Base-by-base conservation (phyloP, 2,329 filamentous ascomycete species). In the Colletotrichum eremochloae region DNA sequence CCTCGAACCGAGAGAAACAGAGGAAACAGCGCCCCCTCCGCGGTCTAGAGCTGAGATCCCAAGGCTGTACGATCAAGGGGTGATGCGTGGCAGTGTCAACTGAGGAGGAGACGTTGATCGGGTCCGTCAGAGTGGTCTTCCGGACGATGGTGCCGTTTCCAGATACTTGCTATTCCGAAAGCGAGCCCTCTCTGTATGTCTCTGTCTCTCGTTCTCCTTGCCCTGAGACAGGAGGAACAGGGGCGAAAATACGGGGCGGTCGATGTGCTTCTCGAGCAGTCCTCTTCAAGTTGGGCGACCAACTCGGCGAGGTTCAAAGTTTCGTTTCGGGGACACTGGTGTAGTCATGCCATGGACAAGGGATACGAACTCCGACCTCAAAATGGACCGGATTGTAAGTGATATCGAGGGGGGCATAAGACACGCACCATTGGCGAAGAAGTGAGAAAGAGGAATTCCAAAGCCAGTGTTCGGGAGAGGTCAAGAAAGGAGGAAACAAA, bases 251-350 rank as follows among this genome's bases (percentile, higher is more conserved):
- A 31, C 50, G 15, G 50, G 29, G 15, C 3, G 14, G 29, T 6
- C 15, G 50, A 33, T 20, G 29, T 15, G 36, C 7, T 76, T 72
- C 60, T 61, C 57, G 18, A 40, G 52, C 42, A 36, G 52, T 55
- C 24, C 69, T 72, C 53, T 55, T 56, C 58, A 60, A 61, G 65
- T 46, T 48, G n/a, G 58, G 24, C 20, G 38, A 56, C 20, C 40
- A 33, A 31, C 58, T 69, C 46, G 65, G 60, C 46, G 60, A 69
- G 31, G 60, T 64, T 69, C 69, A 72, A 72, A 75, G 75, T 73
- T 68, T 74, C 67, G 75, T 75, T 76, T 76, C 75, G 69, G 67
- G 71, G 74, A 63, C 55, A 55, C 63, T 74, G 71, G 61, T 58
- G 31, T 20, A 67, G 36, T 73, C 71, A 73, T 73, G 71, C 71